phyloP scores from a whole-genome alignment of 306 rosid species.

The Lotus japonicus region DNA sequence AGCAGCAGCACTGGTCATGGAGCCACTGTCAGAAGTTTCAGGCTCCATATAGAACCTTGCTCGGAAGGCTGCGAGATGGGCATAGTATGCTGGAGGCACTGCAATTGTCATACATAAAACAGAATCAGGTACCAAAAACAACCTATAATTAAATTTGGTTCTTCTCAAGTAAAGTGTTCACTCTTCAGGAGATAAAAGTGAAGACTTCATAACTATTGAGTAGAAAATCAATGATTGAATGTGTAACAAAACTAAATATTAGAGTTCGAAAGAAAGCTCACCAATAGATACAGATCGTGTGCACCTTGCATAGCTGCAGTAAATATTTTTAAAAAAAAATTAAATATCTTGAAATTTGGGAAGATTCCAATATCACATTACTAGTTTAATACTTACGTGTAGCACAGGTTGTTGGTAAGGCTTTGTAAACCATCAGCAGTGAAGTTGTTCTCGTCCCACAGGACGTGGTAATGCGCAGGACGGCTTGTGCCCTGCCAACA shows the following conservation, averaged over 20 bases:
- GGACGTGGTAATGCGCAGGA: slow-evolving; percentile 92
- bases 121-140: too few relatives aligned
- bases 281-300: slow-evolving; percentile 94
- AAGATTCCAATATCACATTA: not conserved
- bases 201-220: too few relatives aligned
- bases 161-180: too few relatives aligned
- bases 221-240: too few relatives aligned
- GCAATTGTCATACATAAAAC: slow-evolving; percentile 8
- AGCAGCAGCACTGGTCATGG: slow-evolving; percentile 67
- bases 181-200: too few relatives aligned
- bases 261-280: slow-evolving; percentile 19
- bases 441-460: slow-evolving; percentile 97
- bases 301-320: slow-evolving; percentile 84
- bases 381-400: slow-evolving; percentile 57
- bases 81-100: slow-evolving; percentile 98
- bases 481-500: slow-evolving; percentile 85
- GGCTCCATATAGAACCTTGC: slow-evolving; percentile 98
- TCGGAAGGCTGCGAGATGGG: slow-evolving; percentile 89
- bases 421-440: slow-evolving; percentile 81
- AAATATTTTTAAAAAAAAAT: not conserved
- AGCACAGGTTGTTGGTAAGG: slow-evolving; percentile 85
- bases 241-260: not conserved
- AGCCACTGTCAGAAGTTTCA: slow-evolving; percentile 76
- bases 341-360: not conserved
- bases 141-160: too few relatives aligned